These are phyloP conservation scores for Rhinocladiella similis DNA, from an alignment of 2,329 filamentous ascomycete genomes.

Conservation along the genomic window DNA sequence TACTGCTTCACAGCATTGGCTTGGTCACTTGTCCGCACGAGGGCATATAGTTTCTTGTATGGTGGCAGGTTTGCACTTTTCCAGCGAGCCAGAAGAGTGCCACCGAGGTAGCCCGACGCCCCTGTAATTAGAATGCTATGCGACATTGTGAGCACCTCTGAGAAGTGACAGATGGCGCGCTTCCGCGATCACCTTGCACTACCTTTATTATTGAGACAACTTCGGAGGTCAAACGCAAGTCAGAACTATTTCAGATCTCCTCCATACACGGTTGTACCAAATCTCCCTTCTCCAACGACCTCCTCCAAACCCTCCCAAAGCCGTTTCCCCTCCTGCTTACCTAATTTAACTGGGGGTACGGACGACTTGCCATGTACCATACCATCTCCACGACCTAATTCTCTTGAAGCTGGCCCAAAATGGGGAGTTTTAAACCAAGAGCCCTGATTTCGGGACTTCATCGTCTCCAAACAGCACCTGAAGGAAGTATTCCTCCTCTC, in stretches of 20 bases:
- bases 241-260: no score
- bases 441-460: no score
- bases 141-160: constrained; percentile 31
- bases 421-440: no score
- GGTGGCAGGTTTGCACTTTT: constrained; percentile 39
- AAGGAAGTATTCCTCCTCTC: no score
- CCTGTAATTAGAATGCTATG: constrained; percentile 47
- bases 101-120: constrained; percentile 56
- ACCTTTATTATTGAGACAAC: no score
- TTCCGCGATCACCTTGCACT: no score
- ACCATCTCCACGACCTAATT: no score
- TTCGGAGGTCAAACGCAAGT: no score
- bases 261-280: not conserved
- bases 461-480: no score
- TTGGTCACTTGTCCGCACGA: constrained; percentile 50
- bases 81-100: constrained; percentile 46
- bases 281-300: not conserved
- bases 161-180: no score
- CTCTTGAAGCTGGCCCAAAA: no score
- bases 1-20: constrained; percentile 47
- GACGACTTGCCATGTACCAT: no score
- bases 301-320: not conserved
- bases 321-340: not conserved
- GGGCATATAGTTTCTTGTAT: constrained; percentile 48
- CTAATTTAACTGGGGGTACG: not conserved